Conservation (phyloP, 495 filamentous ascomycete genomes). For the Talaromyces adpressus region DNA sequence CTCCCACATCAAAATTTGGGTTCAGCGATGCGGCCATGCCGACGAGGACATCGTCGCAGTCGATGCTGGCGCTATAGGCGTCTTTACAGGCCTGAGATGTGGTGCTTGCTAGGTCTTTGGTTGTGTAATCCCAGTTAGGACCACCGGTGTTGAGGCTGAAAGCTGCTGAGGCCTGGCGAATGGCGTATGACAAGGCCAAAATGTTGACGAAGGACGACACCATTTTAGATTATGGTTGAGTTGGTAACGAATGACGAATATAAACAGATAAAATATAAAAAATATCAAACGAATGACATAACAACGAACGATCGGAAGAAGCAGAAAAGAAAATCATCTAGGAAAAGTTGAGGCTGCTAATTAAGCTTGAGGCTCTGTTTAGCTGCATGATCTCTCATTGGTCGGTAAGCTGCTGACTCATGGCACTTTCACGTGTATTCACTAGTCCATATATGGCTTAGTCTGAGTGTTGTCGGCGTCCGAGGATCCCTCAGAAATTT, state of each 20-base stretch:
- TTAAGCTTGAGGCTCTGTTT: not conserved
- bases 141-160: slow-evolving; percentile 21
- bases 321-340: not conserved
- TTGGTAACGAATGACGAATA: not conserved
- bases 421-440: not conserved
- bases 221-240: not conserved
- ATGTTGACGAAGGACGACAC: slow-evolving; percentile 10
- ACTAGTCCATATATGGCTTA: not conserved
- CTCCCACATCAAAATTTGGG: not conserved
- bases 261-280: not conserved
- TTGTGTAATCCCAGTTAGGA: slow-evolving; percentile 23
- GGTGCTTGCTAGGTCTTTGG: slow-evolving; percentile 17
- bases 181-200: slow-evolving; percentile 13
- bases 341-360: not conserved
- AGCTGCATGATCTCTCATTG: not conserved
- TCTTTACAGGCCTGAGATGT: slow-evolving; percentile 25
- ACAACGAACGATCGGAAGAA: not conserved
- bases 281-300: not conserved
- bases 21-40: slow-evolving; percentile 20
- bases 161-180: slow-evolving; percentile 11
- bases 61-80: slow-evolving; percentile 23
- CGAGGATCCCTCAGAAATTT: not conserved
- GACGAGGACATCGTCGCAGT: slow-evolving; percentile 21
- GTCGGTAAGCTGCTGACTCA: not conserved
- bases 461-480: not conserved